phyloP scores from a whole-genome alignment of 495 filamentous ascomycete species.

The Xylaria intraflava region DNA sequence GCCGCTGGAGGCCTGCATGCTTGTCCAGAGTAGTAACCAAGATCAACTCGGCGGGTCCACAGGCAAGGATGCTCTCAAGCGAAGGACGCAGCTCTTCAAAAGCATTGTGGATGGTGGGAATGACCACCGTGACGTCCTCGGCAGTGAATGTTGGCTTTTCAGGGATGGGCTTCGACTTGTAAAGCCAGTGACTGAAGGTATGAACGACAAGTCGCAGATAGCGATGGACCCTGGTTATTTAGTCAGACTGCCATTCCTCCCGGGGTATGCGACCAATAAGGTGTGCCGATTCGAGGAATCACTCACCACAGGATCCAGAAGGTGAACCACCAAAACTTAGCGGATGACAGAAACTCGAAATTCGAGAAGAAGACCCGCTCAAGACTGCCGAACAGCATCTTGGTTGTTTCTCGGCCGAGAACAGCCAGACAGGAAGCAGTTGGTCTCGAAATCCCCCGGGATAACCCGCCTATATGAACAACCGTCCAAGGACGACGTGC shows the following conservation, averaged over 20 bases:
- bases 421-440: neutral
- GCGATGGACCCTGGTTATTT: conserved; percentile 35
- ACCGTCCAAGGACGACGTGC: neutral
- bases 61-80: conserved; percentile 49
- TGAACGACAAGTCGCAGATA: conserved; percentile 45
- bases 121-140: conserved; percentile 48
- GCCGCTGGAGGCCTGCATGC: conserved; percentile 35
- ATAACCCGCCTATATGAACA: neutral
- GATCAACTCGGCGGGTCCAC: conserved; percentile 45
- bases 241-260: conserved; percentile 14
- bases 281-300: conserved; percentile 1
- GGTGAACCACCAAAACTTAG: conserved; percentile 29
- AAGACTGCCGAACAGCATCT: conserved; percentile 27
- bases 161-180: conserved; percentile 33
- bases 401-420: conserved; percentile 7
- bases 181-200: conserved; percentile 39
- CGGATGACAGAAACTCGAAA: conserved; percentile 30
- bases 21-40: conserved; percentile 52
- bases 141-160: conserved; percentile 30
- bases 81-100: conserved; percentile 48
- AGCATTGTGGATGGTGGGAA: conserved; percentile 48
- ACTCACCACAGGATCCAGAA: conserved; percentile 43
- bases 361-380: conserved; percentile 31
- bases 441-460: neutral
- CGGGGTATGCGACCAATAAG: conserved; percentile 4